Conservation (phyloP, 202 grass and related monocot genomes). For the Saccharum hybrid region DNA sequence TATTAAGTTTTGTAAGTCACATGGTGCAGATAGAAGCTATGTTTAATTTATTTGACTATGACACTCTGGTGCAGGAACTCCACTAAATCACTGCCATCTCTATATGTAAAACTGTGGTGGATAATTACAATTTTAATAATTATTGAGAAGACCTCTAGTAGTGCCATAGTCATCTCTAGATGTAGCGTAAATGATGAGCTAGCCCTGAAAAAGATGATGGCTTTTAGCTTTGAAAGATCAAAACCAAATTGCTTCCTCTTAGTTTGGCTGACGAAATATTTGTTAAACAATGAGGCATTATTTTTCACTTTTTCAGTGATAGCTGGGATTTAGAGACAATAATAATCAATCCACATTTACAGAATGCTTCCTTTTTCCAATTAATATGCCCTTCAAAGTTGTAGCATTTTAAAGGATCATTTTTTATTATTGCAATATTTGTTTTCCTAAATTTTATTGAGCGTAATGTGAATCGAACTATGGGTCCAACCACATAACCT, state of each 20-base stretch:
- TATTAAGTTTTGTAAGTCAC: neutral
- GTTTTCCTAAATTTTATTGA: slow-evolving; percentile 31
- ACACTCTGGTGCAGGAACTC: neutral
- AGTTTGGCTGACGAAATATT: neutral
- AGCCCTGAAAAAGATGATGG: neutral
- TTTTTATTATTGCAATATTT: slow-evolving; percentile 22
- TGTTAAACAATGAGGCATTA: neutral
- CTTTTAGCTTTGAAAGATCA: neutral
- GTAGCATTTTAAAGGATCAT: neutral
- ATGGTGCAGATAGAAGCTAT: neutral
- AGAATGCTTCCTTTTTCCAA: neutral
- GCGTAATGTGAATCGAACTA: slow-evolving; percentile 16
- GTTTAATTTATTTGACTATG: neutral
- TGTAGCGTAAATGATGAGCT: slow-evolving; percentile 11
- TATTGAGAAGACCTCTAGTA: neutral
- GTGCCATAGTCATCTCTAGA: neutral
- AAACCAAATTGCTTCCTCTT: neutral
- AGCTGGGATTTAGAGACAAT: slow-evolving; percentile 18
- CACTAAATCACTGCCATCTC: neutral
- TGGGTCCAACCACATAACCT: neutral
- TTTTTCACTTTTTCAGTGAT: slow-evolving; percentile 4
- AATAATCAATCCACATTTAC: neutral
- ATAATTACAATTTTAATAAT: neutral
- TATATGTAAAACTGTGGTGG: neutral
- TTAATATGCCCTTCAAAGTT: slow-evolving; percentile 8